These are phyloP conservation scores for Lactarius trivialis DNA, from an alignment of 768 basidiomycete genomes.

Conservation along the genomic window DNA sequence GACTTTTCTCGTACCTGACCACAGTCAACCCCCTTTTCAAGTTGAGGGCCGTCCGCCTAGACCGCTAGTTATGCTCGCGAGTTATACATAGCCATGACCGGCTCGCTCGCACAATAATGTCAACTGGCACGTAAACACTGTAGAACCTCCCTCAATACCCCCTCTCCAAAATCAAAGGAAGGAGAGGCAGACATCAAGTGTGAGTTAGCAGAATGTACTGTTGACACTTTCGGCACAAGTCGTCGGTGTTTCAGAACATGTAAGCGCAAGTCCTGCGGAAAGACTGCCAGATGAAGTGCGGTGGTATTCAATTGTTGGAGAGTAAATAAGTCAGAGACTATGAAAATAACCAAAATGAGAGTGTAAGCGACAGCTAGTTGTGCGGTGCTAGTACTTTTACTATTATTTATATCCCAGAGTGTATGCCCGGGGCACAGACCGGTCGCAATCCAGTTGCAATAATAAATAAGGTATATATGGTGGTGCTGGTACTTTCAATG, in stretches of 20 bases:
- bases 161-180: background rate
- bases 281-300: background rate
- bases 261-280: background rate
- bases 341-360: background rate
- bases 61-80: background rate
- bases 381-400: background rate
- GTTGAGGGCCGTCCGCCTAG: background rate
- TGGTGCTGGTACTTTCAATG: background rate
- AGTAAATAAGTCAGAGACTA: background rate
- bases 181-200: background rate
- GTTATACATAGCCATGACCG: background rate
- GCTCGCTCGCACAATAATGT: background rate
- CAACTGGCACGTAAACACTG: background rate
- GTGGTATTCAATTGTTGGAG: background rate
- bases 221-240: background rate
- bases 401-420: no score
- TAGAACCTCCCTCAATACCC: background rate
- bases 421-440: no score
- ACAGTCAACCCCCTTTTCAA: background rate
- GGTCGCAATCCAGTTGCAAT: no score
- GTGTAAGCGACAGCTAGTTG: background rate
- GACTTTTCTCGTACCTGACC: background rate
- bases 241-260: background rate
- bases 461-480: no score
- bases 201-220: no score